Conservation (phyloP, 1,284 basidiomycete species). For the Fomitopsis betulina region DNA sequence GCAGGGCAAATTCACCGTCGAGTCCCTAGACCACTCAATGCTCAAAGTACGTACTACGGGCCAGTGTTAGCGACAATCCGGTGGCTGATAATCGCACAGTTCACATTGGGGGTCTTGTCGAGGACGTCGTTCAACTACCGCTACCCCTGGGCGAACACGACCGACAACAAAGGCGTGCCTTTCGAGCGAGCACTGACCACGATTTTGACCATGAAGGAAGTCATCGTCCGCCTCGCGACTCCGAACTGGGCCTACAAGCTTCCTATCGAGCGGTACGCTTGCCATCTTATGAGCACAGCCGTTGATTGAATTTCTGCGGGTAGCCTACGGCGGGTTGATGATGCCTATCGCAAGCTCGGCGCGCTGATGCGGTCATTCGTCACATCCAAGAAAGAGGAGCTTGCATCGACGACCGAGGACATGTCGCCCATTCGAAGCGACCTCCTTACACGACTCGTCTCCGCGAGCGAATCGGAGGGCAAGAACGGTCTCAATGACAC, state of each 20-base stretch:
- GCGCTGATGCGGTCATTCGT: constrained; percentile 10
- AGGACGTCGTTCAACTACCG: constrained; percentile 4
- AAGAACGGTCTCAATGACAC: constrained; percentile 10
- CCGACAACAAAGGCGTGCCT: background rate
- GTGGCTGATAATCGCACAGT: background rate
- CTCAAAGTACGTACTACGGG: background rate
- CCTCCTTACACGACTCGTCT: constrained; percentile 13
- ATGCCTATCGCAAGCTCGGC: constrained; percentile 5
- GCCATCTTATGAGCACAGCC: background rate
- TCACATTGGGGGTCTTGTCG: constrained; percentile 6
- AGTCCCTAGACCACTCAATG: background rate
- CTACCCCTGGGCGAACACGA: constrained; percentile 2
- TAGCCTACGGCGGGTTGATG: constrained; percentile 5
- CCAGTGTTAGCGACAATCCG: background rate
- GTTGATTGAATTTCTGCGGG: background rate
- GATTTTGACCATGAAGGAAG: constrained; percentile 1
- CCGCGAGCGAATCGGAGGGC: constrained; percentile 12
- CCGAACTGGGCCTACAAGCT: constrained; percentile 11
- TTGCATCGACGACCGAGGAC: constrained; percentile 6
- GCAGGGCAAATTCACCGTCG: background rate
- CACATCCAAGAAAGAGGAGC: constrained; percentile 9
- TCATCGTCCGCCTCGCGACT: constrained; percentile 3
- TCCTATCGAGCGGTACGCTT: constrained; percentile 8
- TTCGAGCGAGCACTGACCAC: constrained; percentile 7
- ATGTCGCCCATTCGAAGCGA: constrained; percentile 4